phyloP scores from a whole-genome alignment of 768 basidiomycete genomes.

The Lepiota brunneoincarnata region DNA sequence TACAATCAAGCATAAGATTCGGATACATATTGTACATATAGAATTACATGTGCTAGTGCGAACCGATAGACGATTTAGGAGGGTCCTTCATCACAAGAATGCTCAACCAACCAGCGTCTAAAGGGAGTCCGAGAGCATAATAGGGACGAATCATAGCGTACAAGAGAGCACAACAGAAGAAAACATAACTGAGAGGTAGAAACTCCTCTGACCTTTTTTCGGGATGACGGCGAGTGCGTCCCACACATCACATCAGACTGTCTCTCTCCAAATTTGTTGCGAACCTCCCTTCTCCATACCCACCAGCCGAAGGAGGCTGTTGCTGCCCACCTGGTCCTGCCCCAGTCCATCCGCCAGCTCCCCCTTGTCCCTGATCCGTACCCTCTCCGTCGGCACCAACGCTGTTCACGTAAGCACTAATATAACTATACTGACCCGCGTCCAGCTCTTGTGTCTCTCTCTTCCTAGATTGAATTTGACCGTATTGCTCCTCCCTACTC shows the following conservation, averaged over 20 bases:
- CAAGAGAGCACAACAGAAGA: too few species aligned
- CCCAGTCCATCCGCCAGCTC: constrained; percentile 15
- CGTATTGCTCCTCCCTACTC: constrained; percentile 6
- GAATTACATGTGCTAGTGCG: too few species aligned
- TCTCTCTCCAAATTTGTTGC: constrained; percentile 4
- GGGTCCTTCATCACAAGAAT: too few species aligned
- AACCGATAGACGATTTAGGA: too few species aligned
- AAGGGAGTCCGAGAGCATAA: too few species aligned
- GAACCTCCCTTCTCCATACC: constrained; percentile 8
- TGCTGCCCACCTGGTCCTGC: neutral
- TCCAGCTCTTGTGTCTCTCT: constrained; percentile 24
- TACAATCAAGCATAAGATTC: too few species aligned
- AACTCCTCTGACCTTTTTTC: too few species aligned
- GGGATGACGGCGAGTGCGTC: too few species aligned
- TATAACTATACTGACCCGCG: constrained; percentile 56
- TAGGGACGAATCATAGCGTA: too few species aligned
- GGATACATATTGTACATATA: too few species aligned
- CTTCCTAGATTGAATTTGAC: constrained; percentile 6
- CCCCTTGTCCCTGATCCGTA: constrained; percentile 11
- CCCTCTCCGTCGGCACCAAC: constrained; percentile 18
- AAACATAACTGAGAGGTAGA: too few species aligned
- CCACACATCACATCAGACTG: neutral
- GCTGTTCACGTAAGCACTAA: constrained; percentile 47
- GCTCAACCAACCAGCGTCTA: too few species aligned
- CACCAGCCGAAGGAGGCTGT: neutral